These are phyloP conservation scores for Erysiphe pulchra DNA, from an alignment of 2,329 filamentous ascomycete species.

Conservation along the genomic window DNA sequence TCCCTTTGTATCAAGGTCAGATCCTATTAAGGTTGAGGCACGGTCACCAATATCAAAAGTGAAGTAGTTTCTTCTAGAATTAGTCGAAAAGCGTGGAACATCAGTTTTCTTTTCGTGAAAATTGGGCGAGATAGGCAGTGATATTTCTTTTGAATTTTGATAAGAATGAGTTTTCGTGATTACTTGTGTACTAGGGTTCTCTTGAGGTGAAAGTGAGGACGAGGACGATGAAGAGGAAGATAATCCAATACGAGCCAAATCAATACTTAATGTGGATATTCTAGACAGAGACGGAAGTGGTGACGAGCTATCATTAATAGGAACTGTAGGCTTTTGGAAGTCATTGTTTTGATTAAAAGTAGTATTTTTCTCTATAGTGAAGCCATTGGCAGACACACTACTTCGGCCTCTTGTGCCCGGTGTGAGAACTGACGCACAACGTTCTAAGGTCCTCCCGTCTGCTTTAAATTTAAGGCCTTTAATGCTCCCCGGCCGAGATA, in stretches of 20 bases:
- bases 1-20: slow-evolving; percentile 39
- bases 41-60: slow-evolving; percentile 13
- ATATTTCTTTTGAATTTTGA: not conserved
- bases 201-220: too few relatives aligned
- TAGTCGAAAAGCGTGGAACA: slow-evolving; percentile 1
- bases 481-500: slow-evolving; percentile 28
- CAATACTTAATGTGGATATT: slow-evolving; percentile 27
- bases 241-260: slow-evolving; percentile 21
- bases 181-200: slow-evolving; percentile 1
- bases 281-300: slow-evolving; percentile 28
- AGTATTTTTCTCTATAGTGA: not conserved
- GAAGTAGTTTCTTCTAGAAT: slow-evolving; percentile 2
- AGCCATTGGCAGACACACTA: slow-evolving; percentile 4
- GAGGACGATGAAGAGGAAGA: slow-evolving; percentile 16
- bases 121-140: slow-evolving; percentile 14
- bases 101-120: slow-evolving; percentile 18
- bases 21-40: slow-evolving; percentile 39
- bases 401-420: slow-evolving; percentile 9
- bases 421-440: slow-evolving; percentile 28
- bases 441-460: slow-evolving; percentile 18
- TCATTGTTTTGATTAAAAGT: not conserved
- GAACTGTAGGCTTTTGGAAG: not conserved
- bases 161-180: not conserved
- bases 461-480: slow-evolving; percentile 26
- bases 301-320: slow-evolving; percentile 22